Evolutionary conservation across 768 basidiomycete genomes (phyloP).

Genomic region (Chalciporus pseudorubinellus): DNA sequence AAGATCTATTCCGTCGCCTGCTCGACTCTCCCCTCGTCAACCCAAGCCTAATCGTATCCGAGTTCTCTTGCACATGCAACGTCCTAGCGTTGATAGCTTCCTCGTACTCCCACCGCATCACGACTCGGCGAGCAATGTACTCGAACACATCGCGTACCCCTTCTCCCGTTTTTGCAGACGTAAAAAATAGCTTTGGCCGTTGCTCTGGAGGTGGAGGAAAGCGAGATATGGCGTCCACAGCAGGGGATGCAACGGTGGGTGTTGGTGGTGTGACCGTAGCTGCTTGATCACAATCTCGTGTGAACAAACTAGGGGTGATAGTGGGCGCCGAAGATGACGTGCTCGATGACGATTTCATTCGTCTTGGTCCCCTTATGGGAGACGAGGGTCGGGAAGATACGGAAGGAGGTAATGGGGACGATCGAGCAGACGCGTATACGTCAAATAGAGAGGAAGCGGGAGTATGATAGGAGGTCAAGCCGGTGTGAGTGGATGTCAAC

Average conservation of each 20-base stretch:
- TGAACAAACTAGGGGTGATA: slow-evolving; percentile 60
- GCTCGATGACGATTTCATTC: slow-evolving; percentile 33
- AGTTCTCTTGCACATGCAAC: slow-evolving; percentile 39
- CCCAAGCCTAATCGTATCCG: slow-evolving; percentile 39
- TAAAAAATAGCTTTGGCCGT: slow-evolving; percentile 68
- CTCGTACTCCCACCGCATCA: slow-evolving; percentile 64
- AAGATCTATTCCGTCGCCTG: slow-evolving; percentile 10
- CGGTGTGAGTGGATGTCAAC: slow-evolving; percentile 55
- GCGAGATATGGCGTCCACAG: slow-evolving; percentile 13
- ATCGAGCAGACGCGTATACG: slow-evolving; percentile 55
- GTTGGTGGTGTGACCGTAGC: slow-evolving; percentile 15
- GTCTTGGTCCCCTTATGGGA: slow-evolving; percentile 28
- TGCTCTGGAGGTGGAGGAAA: slow-evolving; percentile 37
- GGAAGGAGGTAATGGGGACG: slow-evolving; percentile 49
- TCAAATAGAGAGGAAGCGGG: slow-evolving; percentile 78
- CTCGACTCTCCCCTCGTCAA: slow-evolving; percentile 10
- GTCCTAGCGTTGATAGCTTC: slow-evolving; percentile 50
- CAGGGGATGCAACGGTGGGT: slow-evolving; percentile 9
- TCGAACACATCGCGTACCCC: slow-evolving; percentile 74
- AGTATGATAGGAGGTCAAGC: slow-evolving; percentile 68
- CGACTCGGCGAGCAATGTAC: slow-evolving; percentile 66
- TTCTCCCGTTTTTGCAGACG: slow-evolving; percentile 76
- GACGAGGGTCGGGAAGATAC: slow-evolving; percentile 28
- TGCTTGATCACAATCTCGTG: slow-evolving; percentile 27
- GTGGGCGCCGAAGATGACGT: slow-evolving; percentile 51